phyloP scores from a whole-genome alignment of 75 land plant genomes.

The Cunninghamia lanceolata region DNA sequence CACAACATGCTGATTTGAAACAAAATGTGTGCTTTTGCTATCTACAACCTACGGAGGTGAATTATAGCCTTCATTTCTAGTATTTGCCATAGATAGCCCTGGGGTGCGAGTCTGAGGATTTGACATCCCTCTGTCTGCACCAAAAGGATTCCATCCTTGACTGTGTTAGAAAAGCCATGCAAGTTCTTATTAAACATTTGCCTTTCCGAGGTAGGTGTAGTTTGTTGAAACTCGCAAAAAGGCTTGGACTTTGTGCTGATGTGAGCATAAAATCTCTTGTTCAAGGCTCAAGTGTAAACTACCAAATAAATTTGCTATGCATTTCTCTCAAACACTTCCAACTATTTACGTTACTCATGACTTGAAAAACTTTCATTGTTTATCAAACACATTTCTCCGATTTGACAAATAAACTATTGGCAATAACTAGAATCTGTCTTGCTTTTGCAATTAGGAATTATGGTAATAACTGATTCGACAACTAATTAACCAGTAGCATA shows the following conservation, averaged over 20 bases:
- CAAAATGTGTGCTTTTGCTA: not conserved
- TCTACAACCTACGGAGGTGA: not conserved
- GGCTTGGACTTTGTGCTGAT: not conserved
- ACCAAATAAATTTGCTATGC: not conserved
- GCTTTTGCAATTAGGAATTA: not conserved
- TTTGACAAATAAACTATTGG: not conserved
- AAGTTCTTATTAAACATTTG: not conserved
- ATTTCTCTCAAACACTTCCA: not conserved
- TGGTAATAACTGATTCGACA: not conserved
- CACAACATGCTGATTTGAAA: not conserved
- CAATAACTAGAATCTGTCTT: not conserved
- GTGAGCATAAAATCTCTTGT: not conserved
- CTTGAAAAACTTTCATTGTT: slow-evolving; percentile 1
- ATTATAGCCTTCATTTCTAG: not conserved
- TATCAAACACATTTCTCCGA: not conserved
- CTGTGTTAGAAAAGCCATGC: slow-evolving; percentile 2
- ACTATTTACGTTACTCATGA: no score
- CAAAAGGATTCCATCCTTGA: slow-evolving; percentile 13
- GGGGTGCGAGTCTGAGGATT: slow-evolving; percentile 30
- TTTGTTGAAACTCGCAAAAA: slow-evolving; percentile 2
- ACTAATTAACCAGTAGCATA: not conserved
- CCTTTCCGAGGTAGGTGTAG: not conserved
- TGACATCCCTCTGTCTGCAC: slow-evolving; percentile 18
- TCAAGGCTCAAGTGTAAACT: not conserved
- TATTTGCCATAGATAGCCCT: not conserved